Percentiles rank a stretch among this genome's conserved stretches.
Evolutionary conservation across 148 eudicot species (phyloP).

Genomic region (Hydrangea macrophylla): DNA sequence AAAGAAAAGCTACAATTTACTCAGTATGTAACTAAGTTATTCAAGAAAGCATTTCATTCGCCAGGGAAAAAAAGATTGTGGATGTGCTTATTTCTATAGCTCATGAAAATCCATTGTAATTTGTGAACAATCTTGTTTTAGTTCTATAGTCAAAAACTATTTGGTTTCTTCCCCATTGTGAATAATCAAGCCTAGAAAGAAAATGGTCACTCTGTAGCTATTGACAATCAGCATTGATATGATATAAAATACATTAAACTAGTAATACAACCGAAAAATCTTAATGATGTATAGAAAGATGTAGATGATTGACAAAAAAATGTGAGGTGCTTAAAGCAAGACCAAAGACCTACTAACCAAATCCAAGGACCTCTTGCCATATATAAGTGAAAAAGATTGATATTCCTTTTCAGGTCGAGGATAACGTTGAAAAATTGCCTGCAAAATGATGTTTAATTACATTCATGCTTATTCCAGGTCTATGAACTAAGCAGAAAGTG

Average conservation of each 20-base stretch:
- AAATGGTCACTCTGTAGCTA: neutral
- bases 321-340: slow-evolving; percentile 3
- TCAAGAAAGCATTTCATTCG: too few species aligned
- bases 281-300: neutral
- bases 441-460: slow-evolving; percentile 8
- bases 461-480: neutral
- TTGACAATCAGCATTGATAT: neutral
- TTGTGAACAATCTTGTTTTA: too few species aligned
- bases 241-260: neutral
- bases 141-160: neutral
- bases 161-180: neutral
- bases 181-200: neutral
- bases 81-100: too few species aligned
- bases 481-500: neutral
- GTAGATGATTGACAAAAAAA: slow-evolving; percentile 4
- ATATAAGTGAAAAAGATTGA: slow-evolving; percentile 34
- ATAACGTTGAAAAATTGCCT: slow-evolving; percentile 31
- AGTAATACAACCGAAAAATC: neutral
- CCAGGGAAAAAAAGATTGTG: too few species aligned
- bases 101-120: too few species aligned
- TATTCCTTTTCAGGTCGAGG: slow-evolving; percentile 40
- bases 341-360: slow-evolving; percentile 21
- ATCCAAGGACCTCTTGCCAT: slow-evolving; percentile 28
- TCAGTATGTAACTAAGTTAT: too few species aligned
- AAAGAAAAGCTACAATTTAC: too few species aligned